These are phyloP conservation scores for Fusarium sp. DNA, from an alignment of 2,329 filamentous ascomycete species.

Conservation along the genomic window DNA sequence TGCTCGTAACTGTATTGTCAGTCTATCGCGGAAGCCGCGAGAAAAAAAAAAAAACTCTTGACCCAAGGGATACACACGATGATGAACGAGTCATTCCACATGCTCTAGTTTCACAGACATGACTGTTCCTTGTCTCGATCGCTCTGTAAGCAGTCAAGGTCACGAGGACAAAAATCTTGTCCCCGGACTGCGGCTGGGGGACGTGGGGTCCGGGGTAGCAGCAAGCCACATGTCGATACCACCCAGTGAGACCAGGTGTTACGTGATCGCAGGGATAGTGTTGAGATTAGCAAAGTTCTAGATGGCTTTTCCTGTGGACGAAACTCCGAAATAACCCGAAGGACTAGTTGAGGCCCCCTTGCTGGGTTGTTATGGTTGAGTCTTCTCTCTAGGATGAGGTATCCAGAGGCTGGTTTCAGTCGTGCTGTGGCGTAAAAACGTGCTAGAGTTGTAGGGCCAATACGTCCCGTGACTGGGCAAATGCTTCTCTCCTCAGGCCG, in stretches of 20 bases:
- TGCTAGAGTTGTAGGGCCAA: not conserved
- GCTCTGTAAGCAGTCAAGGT: not conserved
- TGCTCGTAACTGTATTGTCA: not conserved
- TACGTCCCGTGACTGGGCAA: not conserved
- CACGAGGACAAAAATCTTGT: not conserved
- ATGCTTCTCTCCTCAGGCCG: not conserved
- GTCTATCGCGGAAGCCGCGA: slow-evolving; percentile 8
- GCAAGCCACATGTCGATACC: slow-evolving; percentile 5
- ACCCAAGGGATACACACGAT: not conserved
- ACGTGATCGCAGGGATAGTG: not conserved
- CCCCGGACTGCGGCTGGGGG: not conserved
- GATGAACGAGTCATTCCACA: not conserved
- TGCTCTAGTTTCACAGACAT: not conserved
- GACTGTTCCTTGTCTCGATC: not conserved
- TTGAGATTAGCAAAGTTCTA: slow-evolving; percentile 4
- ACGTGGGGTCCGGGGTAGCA: slow-evolving; percentile 34
- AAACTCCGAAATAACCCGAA: not conserved
- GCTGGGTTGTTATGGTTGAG: not conserved
- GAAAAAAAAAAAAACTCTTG: not conserved
- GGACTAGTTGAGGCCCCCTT: not conserved
- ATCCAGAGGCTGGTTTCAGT: not conserved
- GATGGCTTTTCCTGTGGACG: not conserved
- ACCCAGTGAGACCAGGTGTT: slow-evolving; percentile 3
- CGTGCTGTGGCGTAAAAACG: not conserved
- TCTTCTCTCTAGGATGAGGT: not conserved